Evolutionary conservation across 2,329 filamentous ascomycete genomes (phyloP).

Genomic region (Zasmidium angulare): DNA sequence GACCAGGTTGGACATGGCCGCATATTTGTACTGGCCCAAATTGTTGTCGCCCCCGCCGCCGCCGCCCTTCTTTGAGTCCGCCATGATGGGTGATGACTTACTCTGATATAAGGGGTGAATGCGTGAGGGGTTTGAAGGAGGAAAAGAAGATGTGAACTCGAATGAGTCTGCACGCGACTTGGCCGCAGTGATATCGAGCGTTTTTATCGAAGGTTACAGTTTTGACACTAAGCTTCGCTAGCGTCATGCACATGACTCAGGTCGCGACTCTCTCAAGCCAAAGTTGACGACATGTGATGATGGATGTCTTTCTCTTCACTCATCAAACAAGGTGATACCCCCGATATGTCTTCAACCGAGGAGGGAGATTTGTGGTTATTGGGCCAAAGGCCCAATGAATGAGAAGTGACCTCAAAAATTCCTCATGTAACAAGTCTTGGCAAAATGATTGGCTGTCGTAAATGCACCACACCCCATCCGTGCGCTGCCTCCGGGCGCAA

Average conservation of each 20-base stretch:
- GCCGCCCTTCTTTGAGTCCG: constrained; percentile 32
- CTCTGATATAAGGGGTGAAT: not conserved
- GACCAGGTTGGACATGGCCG: constrained; percentile 92
- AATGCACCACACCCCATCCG: no score
- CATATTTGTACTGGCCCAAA: constrained; percentile 41
- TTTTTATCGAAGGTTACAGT: no score
- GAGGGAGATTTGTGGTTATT: constrained; percentile 80
- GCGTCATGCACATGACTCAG: not conserved
- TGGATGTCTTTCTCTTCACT: not conserved
- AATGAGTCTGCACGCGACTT: not conserved
- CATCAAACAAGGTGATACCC: not conserved
- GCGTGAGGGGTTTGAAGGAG: not conserved
- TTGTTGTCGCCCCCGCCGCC: constrained; percentile 34
- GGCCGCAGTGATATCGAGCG: not conserved
- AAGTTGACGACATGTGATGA: not conserved
- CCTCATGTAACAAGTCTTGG: no score
- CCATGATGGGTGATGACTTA: constrained; percentile 25
- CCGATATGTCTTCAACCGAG: constrained; percentile 11
- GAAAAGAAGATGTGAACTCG: constrained; percentile 5
- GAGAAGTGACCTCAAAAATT: no score
- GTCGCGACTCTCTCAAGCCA: not conserved
- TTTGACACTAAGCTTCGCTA: not conserved
- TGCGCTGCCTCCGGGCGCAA: no score
- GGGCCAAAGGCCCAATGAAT: no score
- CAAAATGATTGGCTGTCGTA: no score